Percentiles rank a stretch among this genome's conserved stretches.
phyloP scores from a whole-genome alignment of 345 rosid genomes.

The Arabidopsis arenosa region DNA sequence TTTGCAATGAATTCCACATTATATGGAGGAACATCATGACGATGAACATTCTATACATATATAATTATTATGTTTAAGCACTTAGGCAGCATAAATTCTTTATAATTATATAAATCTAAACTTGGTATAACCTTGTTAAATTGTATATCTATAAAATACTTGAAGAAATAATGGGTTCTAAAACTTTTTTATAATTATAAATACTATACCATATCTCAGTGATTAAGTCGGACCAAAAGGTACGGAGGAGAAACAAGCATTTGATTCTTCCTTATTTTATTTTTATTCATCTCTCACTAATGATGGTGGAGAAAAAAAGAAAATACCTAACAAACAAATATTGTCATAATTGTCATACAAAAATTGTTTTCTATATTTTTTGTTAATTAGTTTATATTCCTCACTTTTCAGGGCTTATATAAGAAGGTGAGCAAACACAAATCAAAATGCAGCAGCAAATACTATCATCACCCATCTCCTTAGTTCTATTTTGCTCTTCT shows the following conservation, averaged over 20 bases:
- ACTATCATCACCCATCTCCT: slow-evolving; percentile 46
- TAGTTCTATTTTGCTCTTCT: slow-evolving; percentile 31
- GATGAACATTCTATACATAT: slow-evolving; percentile 28
- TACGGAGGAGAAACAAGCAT: slow-evolving; percentile 50
- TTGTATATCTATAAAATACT: not conserved
- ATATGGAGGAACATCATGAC: slow-evolving; percentile 34
- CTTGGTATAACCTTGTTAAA: slow-evolving; percentile 16
- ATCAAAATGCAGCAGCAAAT: slow-evolving; percentile 50
- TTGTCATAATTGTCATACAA: slow-evolving; percentile 26
- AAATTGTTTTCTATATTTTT: slow-evolving; percentile 6
- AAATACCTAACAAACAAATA: slow-evolving; percentile 23
- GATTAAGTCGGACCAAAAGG: slow-evolving; percentile 44
- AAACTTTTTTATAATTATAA: not conserved
- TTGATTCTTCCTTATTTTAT: slow-evolving; percentile 40
- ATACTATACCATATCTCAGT: slow-evolving; percentile 16
- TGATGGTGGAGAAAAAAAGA: slow-evolving; percentile 50
- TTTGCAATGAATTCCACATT: slow-evolving; percentile 23
- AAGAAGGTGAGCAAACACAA: slow-evolving; percentile 26
- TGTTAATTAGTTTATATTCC: not conserved
- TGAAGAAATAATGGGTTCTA: not conserved
- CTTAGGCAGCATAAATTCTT: slow-evolving; percentile 31
- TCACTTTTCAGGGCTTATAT: slow-evolving; percentile 44
- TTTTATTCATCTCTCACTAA: slow-evolving; percentile 45
- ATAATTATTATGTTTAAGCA: slow-evolving; percentile 11
- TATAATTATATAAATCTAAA: slow-evolving; percentile 26